Base-by-base conservation (phyloP, 2,329 filamentous ascomycete species). In the Botryotinia calthae region DNA sequence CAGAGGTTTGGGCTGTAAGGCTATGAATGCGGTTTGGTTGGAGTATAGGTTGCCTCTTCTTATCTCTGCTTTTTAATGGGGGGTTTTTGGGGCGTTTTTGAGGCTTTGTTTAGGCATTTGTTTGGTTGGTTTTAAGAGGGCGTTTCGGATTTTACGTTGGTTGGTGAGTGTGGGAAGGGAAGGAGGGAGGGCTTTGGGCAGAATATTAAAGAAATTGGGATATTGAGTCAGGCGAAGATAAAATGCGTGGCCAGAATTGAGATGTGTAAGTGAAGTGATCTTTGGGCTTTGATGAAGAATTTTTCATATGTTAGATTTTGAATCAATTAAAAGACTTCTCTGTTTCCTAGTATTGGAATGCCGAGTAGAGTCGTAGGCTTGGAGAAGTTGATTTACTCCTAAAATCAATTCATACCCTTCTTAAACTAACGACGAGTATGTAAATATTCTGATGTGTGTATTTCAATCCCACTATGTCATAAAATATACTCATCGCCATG, bases 381-480 rank as follows among this genome's bases (percentile, higher is more conserved):
- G 48, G 16, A 42, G 37, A 18, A n/a, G 12, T 61, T 61, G 20
- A 10, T 28, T 54, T 42, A 22, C 34, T 42, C 14, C 25, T 4
- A 37, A 18, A n/a, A 40, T 62, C 3, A 62, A 3, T 2, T 5
- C 37, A 16, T 62, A 0, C 25, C 25, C 14, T 62, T 61, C 12
- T 42, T 20, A 28, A 28, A 20, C 1, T 9, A 20, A 6, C 25
- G 8, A 40, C 4, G 1, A 18, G 16, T n/a, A 4, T 61, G 12
- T 22, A 61, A 25, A 1, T 9, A 9, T 9, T n/a, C 14, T 40
- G 10, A 40, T 1, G 2, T n/a, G 2, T 1, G 4, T 14, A 22
- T 40, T 16, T 61, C 12, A 5, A n/a, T 51, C 25, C 48, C 2
- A 51, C 10, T 51, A 8, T 37, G 22, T n/a, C 25, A 51, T 5